Percentiles rank a stretch among this genome's conserved stretches.
Evolutionary conservation across 495 filamentous ascomycete species (phyloP).

Genomic region (Penicillium diatomitis): DNA sequence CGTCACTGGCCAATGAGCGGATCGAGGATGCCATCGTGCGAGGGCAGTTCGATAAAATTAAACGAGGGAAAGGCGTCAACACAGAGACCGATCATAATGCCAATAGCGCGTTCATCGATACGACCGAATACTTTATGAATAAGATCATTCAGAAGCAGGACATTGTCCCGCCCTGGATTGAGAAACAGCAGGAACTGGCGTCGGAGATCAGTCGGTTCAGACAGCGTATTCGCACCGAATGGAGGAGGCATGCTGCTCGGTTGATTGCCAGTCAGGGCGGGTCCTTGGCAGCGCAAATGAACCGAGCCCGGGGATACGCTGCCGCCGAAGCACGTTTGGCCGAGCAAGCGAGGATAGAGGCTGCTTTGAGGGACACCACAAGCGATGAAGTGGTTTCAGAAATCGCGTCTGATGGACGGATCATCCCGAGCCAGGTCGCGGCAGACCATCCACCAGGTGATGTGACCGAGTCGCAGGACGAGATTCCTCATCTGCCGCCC

Average conservation of each 20-base stretch:
- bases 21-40: constrained; percentile 91
- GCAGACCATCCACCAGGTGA: constrained; percentile 3
- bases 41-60: constrained; percentile 84
- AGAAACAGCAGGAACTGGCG: constrained; percentile 90
- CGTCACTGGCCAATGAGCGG: constrained; percentile 79
- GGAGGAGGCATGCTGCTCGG: constrained; percentile 76
- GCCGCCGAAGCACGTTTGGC: constrained; percentile 53
- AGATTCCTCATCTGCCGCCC: constrained; percentile 31
- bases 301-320: constrained; percentile 62
- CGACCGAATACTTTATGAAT: constrained; percentile 97
- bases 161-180: constrained; percentile 60
- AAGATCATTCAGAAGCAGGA: constrained; percentile 95
- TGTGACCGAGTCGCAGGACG: neutral
- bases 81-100: constrained; percentile 72
- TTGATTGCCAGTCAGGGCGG: constrained; percentile 76
- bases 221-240: constrained; percentile 64
- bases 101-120: constrained; percentile 85
- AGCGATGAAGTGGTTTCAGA: constrained; percentile 8
- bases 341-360: constrained; percentile 35
- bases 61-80: constrained; percentile 61
- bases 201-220: constrained; percentile 63
- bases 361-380: constrained; percentile 24
- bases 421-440: constrained; percentile 7
- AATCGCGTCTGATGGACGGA: constrained; percentile 18
- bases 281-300: constrained; percentile 65